These are phyloP conservation scores for Elaeis oleifera DNA, from an alignment of 202 grass and related monocot species.

Conservation along the genomic window DNA sequence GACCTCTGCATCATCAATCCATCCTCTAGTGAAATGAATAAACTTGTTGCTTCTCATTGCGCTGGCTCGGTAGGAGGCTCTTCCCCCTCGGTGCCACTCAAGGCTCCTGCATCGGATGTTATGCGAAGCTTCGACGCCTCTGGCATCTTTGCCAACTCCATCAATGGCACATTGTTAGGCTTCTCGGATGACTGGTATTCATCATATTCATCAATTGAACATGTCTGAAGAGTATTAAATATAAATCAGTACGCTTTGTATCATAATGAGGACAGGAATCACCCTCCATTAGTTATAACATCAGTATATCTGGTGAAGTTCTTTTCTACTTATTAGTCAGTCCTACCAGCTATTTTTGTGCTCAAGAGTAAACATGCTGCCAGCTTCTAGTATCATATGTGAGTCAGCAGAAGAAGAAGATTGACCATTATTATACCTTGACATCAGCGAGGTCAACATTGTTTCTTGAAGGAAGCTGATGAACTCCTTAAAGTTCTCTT, in stretches of 20 bases:
- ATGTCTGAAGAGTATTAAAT: slow-evolving; percentile 42
- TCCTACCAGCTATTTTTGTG: too few species aligned
- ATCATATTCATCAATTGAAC: slow-evolving; percentile 45
- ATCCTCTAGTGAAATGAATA: too few species aligned
- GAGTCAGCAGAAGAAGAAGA: background rate
- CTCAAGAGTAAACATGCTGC: too few species aligned
- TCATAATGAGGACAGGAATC: too few species aligned
- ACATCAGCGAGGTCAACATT: slow-evolving; percentile 50
- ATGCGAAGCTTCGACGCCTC: background rate
- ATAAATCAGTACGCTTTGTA: background rate
- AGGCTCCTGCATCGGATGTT: slow-evolving; percentile 13
- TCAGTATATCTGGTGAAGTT: too few species aligned
- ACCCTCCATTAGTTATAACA: too few species aligned
- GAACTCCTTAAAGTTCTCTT: slow-evolving; percentile 92
- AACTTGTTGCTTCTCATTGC: too few species aligned
- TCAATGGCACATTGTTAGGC: background rate
- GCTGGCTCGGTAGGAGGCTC: background rate
- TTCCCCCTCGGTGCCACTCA: slow-evolving; percentile 45
- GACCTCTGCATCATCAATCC: too few species aligned
- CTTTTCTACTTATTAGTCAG: too few species aligned
- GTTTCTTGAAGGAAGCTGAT: slow-evolving; percentile 59
- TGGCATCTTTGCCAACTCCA: slow-evolving; percentile 10
- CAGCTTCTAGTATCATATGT: too few species aligned
- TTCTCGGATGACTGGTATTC: slow-evolving; percentile 36
- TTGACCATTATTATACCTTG: slow-evolving; percentile 42